Evolutionary conservation across 2,329 filamentous ascomycete genomes (phyloP), one percentile per base, ranked within the genome.

Genomic region (Pseudocercospora vitis): DNA sequence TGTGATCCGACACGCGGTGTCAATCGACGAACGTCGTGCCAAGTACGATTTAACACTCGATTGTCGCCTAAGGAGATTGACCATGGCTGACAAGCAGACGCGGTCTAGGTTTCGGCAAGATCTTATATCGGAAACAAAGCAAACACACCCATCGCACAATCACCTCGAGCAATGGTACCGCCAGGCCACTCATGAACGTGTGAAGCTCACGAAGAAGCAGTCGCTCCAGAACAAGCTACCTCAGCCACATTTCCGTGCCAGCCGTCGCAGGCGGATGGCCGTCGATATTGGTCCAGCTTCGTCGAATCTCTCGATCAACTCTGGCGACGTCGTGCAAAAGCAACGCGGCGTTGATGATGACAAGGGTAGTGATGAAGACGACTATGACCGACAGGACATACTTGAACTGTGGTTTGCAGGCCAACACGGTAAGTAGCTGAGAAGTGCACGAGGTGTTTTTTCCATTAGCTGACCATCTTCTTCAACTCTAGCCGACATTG

Each of bases 391-490:
- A 1, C 88, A 91, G 64, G 87, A 92, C 60, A 86, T 92, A 44
- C 81, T 88, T 55, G 89, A 94, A 64, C 81, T 92, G 0, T 89
- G 86, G 86, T 94, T 94, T 63, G 78, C 88, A 16, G 62, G 63
- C n/a, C 59, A 64, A 46, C 89, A 95, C 58, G 88, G 37, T 42
- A 24, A 23, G 37, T 21, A 21, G 8, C 21, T 50, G 6, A 55
- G 58, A 19, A 59, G 14, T 57, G 57, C 12, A 55, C 51, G 12
- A 19, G 23, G 31, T 32, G 50, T 14, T 7, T 44, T 3, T 29
- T 16, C 14, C 19, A 33, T 3, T n/a, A 18, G 29, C 28, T 47
- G 11, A 28, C 9, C 11, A 7, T 24, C 37, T 23, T 8, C 19
- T 11, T 4, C 11, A 8, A 24, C 4, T 12, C 12, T 26, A 42